Conservation (phyloP, 352 stramenopile genomes). For the Pythium grandisporangium region DNA sequence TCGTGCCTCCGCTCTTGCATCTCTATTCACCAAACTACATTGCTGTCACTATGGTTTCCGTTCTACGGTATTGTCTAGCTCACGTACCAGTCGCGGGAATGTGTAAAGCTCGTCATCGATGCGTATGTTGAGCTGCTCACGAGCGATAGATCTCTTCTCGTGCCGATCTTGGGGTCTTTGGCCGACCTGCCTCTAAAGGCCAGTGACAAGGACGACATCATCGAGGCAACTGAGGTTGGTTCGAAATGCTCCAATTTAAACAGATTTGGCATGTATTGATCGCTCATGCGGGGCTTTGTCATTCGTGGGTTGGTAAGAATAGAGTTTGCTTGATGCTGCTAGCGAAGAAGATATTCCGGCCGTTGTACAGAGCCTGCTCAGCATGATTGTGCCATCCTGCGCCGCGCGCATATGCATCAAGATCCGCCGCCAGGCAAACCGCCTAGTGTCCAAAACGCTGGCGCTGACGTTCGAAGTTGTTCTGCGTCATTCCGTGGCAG, state of each 20-base stretch:
- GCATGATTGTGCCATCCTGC: constrained; percentile 48
- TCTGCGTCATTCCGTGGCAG: constrained; percentile 45
- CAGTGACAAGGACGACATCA: constrained; percentile 50
- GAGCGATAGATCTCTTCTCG: constrained; percentile 64
- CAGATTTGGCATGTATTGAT: too few relatives aligned
- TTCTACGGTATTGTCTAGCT: constrained; percentile 28
- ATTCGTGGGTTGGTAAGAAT: too few relatives aligned
- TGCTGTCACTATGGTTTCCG: too few relatives aligned
- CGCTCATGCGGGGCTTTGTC: too few relatives aligned
- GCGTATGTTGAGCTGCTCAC: constrained; percentile 68
- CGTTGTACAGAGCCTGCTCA: constrained; percentile 66
- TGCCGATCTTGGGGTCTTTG: constrained; percentile 69
- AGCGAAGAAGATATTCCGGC: constrained; percentile 73
- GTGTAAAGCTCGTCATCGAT: constrained; percentile 62
- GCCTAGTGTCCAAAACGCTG: constrained; percentile 34
- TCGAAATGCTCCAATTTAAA: too few relatives aligned
- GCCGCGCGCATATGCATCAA: constrained; percentile 34
- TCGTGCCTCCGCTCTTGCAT: neutral
- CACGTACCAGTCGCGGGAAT: constrained; percentile 75
- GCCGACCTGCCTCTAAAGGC: constrained; percentile 59
- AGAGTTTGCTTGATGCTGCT: constrained; percentile 62
- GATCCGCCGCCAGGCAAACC: constrained; percentile 53
- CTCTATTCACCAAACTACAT: neutral
- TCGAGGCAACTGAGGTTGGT: constrained; percentile 54
- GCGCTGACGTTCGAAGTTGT: constrained; percentile 55